Base-by-base conservation (phyloP, 169 alveolate genomes). In the Plasmodium vinckei region DNA sequence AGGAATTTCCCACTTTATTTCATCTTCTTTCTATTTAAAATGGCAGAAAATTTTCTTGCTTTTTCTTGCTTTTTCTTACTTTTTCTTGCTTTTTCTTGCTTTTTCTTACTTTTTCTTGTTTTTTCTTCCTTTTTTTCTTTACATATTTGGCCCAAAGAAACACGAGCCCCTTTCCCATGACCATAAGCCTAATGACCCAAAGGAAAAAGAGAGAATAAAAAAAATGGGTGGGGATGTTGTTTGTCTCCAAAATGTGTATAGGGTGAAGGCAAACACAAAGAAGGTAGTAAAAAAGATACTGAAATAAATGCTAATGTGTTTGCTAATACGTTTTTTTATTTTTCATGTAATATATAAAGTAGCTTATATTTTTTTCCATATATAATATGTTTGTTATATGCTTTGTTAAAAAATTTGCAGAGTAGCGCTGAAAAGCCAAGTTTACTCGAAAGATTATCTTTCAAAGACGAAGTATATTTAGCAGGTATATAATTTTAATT, bases 141-240 rank as follows among this genome's bases (percentile, higher is more conserved):
- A 19, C 5, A 2, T 13, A 1, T 15, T 23, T 25, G 12, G 17
- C 69, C 9, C 5, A 68, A 56, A 82, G 90, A 82, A 47, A 65
- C 9, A 72, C 9, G 90, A 82, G 47, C 9, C 42, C 23, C 64
- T 82, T 42, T 82, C 90, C 10, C 47, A 68, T 17, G 90, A 82
- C 42, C 90, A 82, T 57, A 82, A 82, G 3, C 90, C 90, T 2
- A 67, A 82, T 82, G 84, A 82, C n/a, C 90, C 90, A 23, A 82
- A 57, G 64, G 90, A 82, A 68, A 82, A 71, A 72, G 90, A 82
- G 15, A 21, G 90, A 42, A 68, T 82, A 56, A 82, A 82, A 82
- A 65, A 82, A 68, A 82, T 68, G 86, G 90, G 90, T 17, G 90
- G 90, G 15, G 90, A 82, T 42, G 90, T 82, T 53, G 56, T 82